Evolutionary conservation across 805 yeast species (phyloP), one percentile per base, ranked within the genome.

Genomic region (Nakazawaea molendinolei): DNA sequence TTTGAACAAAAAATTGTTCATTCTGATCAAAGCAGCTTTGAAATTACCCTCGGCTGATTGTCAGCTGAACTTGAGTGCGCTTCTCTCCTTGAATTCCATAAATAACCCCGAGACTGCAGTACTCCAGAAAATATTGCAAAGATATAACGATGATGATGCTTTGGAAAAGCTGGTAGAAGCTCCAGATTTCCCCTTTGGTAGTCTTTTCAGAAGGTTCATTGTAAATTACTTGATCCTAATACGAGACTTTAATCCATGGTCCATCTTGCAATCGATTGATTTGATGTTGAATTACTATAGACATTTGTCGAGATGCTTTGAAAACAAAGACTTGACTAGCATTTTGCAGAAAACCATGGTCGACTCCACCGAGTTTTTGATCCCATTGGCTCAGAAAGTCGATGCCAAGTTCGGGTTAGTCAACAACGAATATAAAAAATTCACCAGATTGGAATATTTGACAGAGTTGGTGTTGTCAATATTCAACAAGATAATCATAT

Each of bases 181-280:
- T 10, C 38, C 22, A 22, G 30, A 38, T 22, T 24, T 33, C 3
- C 36, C 34, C 6, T 38, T 33, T 15, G 41, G 41, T 5, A 25
- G 24, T 16, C 67, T 75, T 0, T 71, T 76, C 44, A 70, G 67
- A 33, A 58, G 56, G 8, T 46, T 71, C 8, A 50, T 74, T 0
- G 47, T 51, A 1, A 56, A 65, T 14, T 77, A 70, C 45, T 47
- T 77, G 9, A 47, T 52, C 22, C 58, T 67, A 22, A 55, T 69
- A 18, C 57, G 71, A 36, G 75, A 74, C 46, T 43, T 77, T 31
- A 69, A 76, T 44, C 78, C 83, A 0, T 65, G 73, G 71, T 75
- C 82, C 1, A 39, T 62, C 1, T 47, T 74, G 4, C 66, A 65
- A 24, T 72, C 79, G 1, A 74, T 74, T 42, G 84, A 77, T 50